Base-by-base conservation (phyloP, 352 stramenopile genomes). In the Vaucheria bursata region DNA sequence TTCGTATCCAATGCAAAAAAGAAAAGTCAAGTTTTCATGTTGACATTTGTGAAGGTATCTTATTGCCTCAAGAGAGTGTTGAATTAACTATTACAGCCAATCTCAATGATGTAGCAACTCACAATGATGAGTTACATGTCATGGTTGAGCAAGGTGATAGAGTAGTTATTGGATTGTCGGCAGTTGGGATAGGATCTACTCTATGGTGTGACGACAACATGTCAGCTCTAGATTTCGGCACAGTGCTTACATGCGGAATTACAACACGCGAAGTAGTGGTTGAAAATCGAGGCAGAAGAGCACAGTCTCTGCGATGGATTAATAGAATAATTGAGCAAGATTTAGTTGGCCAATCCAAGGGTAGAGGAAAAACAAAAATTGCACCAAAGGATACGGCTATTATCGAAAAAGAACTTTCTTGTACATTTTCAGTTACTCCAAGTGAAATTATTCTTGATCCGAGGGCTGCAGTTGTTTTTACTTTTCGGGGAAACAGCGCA, bases 111-210 rank as follows among this genome's bases (percentile, higher is more conserved):
- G 95, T 91, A 18, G 86, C 91, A 1, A 53, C 91, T 7, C 92
- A 95, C 81, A 93, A 92, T 72, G 93, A 98, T 75, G 90, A 97
- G 74, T 85, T 98, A 0, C 90, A 97, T 78, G 90, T 97, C 66
- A 84, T 97, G 66, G 88, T 97, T 29, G 72, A 67, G 1, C 91
- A 97, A 66, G 93, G 93, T 6, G 91, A 95, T 0, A 96, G 91
- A 37, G 49, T 97, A 2, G 82, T 93, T 0, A 85, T 98, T 1
- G 89, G 91, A 0, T 86, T 97, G 4, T 79, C 85, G 3, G 95
- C 96, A 59, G 90, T 88, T 84, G 93, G 93, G n/a, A 92, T 88
- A 29, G 93, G 93, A 7, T 97, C 92, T 12, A 98, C 93, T 3
- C 95, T 97, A 83, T 96, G 90, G 90, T 93, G 89, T 1, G 85